Evolutionary conservation across 257 asterid species (phyloP), one percentile per base, ranked within the genome.

Genomic region (Nicotiana tomentosiformis): DNA sequence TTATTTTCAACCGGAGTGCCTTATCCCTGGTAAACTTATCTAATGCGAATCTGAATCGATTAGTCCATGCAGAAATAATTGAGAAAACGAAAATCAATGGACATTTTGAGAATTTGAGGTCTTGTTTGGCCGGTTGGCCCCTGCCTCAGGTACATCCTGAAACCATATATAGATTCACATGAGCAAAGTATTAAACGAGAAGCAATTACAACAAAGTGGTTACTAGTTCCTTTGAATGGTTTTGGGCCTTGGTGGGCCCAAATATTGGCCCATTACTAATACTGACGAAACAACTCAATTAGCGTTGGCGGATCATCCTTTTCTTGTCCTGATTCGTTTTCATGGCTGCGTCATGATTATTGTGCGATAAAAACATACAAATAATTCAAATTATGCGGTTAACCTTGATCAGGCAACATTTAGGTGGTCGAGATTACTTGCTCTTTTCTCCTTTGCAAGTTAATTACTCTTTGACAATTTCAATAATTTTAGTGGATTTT

Each of bases 221-320:
- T 81, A 83, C 84, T 35, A 64, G 43, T 78, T 81, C 66, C 32
- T 39, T 12, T 29, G 6, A 35, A 60, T 7, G 82, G 5, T 49
- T 1, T 61, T 84, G 88, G 90, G 91, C 86, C 87, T 85, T 35
- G 12, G 78, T 82, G 87, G 93, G 33, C 85, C 88, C 60, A 51
- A 72, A 2, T 5, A 11, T 23, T 35, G 79, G 87, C 86, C 89
- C 88, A 82, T 79, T 81, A 5, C 56, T 18, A 61, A 14, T 8
- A 77, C 46, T 18, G 20, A 12, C 61, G 51, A 37, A 74, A 56
- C 72, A 57, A 14, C 77, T 62, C 80, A 16, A 37, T 18, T 80
- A 87, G 64, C 53, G 66, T 23, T 60, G 61, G 11, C 9, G 77
- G 37, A 58, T 37, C 49, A 66, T 57, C 53, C 43, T 29, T 74